Base-by-base conservation (phyloP, 108 stramenopile species). In the Fistulifera pelliculosa region DNA sequence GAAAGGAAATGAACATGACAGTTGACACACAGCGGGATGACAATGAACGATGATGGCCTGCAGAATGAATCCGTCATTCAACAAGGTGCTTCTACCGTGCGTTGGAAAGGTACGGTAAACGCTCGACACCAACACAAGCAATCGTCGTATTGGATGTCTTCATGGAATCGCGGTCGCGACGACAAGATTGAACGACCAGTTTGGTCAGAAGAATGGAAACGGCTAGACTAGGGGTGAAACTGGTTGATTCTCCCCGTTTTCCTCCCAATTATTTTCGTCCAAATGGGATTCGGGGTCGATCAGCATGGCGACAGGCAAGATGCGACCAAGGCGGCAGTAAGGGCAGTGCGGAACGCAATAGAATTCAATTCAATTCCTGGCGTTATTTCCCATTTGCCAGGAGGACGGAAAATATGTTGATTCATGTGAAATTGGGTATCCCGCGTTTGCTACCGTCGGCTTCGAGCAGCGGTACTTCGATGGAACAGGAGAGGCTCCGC, bases 341-440 rank as follows among this genome's bases (percentile, higher is more conserved):
- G 86, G 38, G 90, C 90, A 22, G 81, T 85, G 8, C 63, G 90
- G 0, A 87, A 87, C 62, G 83, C 90, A 8, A 91, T 91, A 38
- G 90, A 91, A 65, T 91, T 87, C 68, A 91, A 91, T 59, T 73
- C 71, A 1, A 85, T 91, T 55, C 90, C 90, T 4, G 82, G 82
- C 23, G 78, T 81, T 21, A 83, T 87, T 64, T 75, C 79, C 49
- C 56, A 74, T 28, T 61, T 84, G 27, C 82, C 82, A 8, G 82
- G 82, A 25, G 82, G 82, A 2, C 50, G 82, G 23, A 56, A 25
- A 76, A 69, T 45, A 84, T 84, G 82, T 48, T 84, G 1, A 77
- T 80, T 55, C 66, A 77, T 26, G 76, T 84, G 40, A 80, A 78
- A 53, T 52, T 84, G 22, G 82, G 82, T 2, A 58, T 84, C 16